phyloP scores from a whole-genome alignment of 2,329 filamentous ascomycete species.

The Davidsoniella eucalypti region DNA sequence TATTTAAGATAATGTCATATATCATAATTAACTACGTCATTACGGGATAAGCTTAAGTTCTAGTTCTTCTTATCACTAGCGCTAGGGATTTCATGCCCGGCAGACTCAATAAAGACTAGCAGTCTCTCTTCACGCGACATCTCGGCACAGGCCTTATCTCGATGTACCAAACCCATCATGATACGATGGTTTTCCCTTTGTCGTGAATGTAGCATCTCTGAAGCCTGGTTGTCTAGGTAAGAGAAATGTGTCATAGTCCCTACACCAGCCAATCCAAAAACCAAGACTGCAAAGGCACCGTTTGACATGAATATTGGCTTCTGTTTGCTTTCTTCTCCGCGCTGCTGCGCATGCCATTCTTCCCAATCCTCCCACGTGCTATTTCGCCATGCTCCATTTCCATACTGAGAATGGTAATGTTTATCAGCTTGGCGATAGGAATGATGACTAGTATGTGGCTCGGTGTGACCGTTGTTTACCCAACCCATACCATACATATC shows the following conservation, averaged over 20 bases:
- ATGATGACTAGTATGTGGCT: conserved; percentile 30
- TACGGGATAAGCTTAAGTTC: neutral
- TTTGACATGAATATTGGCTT: conserved; percentile 58
- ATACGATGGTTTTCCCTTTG: conserved; percentile 50
- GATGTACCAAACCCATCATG: conserved; percentile 30
- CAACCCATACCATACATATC: conserved; percentile 72
- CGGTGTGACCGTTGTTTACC: conserved; percentile 38
- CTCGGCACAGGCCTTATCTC: conserved; percentile 21
- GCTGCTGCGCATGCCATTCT: conserved; percentile 44
- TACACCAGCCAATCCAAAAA: conserved; percentile 48
- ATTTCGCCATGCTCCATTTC: conserved; percentile 43
- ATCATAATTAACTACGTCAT: neutral
- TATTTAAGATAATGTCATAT: no score
- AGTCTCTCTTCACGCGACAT: conserved; percentile 14
- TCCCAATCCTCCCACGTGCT: conserved; percentile 99
- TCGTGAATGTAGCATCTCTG: conserved; percentile 48
- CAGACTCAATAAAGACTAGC: conserved; percentile 22
- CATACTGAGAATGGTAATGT: conserved; percentile 28
- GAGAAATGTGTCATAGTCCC: conserved; percentile 58
- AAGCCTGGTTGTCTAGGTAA: conserved; percentile 45
- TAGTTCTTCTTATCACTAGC: conserved; percentile 20
- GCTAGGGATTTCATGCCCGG: conserved; percentile 47
- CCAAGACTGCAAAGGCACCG: conserved; percentile 54
- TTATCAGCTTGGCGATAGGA: conserved; percentile 25
- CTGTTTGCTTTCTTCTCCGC: conserved; percentile 25